These are phyloP conservation scores for Clavariopsis aquatica DNA, from an alignment of 495 filamentous ascomycete genomes.

Conservation along the genomic window DNA sequence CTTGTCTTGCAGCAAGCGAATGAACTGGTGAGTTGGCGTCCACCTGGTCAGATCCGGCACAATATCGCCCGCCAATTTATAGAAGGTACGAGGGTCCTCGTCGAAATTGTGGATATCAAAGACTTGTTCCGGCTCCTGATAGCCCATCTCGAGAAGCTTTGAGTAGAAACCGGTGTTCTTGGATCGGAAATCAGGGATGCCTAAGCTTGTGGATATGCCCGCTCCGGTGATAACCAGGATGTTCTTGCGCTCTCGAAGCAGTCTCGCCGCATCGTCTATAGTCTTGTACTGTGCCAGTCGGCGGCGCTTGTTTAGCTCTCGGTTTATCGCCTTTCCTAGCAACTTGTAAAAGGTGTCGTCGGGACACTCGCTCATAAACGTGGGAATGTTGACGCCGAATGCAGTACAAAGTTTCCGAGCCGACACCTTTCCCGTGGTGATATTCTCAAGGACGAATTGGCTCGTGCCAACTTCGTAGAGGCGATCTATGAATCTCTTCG, in stretches of 20 bases:
- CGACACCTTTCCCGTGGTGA: slow-evolving; percentile 66
- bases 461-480: slow-evolving; percentile 74
- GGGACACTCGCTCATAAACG: slow-evolving; percentile 55
- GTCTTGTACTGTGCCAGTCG: slow-evolving; percentile 83
- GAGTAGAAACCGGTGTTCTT: slow-evolving; percentile 75
- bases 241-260: slow-evolving; percentile 73
- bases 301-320: slow-evolving; percentile 78
- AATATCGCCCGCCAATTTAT: slow-evolving; percentile 87
- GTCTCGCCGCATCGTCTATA: slow-evolving; percentile 78
- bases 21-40: slow-evolving; percentile 93
- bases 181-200: slow-evolving; percentile 70
- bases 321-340: slow-evolving; percentile 72
- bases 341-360: slow-evolving; percentile 70
- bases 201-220: slow-evolving; percentile 75
- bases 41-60: slow-evolving; percentile 71
- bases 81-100: slow-evolving; percentile 81
- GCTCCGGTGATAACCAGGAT: slow-evolving; percentile 94
- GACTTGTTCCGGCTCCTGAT: slow-evolving; percentile 88
- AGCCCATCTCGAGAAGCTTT: slow-evolving; percentile 71
- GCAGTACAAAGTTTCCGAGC: slow-evolving; percentile 86
- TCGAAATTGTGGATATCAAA: slow-evolving; percentile 87
- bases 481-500: slow-evolving; percentile 63
- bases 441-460: slow-evolving; percentile 71
- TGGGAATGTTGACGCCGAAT: slow-evolving; percentile 80
- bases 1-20: slow-evolving; percentile 88